Base-by-base conservation (phyloP, 306 rosid genomes). In the Spatholobus suberectus region DNA sequence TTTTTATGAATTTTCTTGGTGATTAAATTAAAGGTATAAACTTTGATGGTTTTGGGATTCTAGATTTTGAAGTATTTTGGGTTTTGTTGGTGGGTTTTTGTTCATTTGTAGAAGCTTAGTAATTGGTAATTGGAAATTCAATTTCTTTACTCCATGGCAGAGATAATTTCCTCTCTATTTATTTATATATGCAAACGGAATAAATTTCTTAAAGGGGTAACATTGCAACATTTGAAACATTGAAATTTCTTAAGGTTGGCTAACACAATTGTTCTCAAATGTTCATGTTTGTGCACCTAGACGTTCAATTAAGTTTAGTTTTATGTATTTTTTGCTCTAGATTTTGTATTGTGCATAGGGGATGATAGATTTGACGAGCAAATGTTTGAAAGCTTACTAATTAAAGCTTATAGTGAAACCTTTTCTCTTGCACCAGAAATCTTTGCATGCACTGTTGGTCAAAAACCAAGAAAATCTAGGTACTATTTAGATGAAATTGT, bases 381-480 rank as follows among this genome's bases (percentile, higher is more conserved):
- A 78, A 94, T 94, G 98, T 94, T 94, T 20, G 93, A 88, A 72
- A 91, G 90, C 90, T 82, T 94, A 80, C 78, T 84, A 27, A 86
- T 81, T 63, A 86, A 69, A 81, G 83, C 80, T n/a, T 75, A 71
- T 15, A 29, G 67, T 23, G 85, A 75, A 80, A 52, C 84, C 23
- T 75, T 85, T 46, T 84, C 87, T 29, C 62, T 71, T 15, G 74
- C 88, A 24, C 90, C 92, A 0, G 93, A 92, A 82, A 83, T 92
- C 70, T 94, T 90, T 78, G 91, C 98, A 14, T 94, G 97, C 87
- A 94, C 97, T 2, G 97, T 94, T 46, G 98, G 94, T 59, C 91
- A 87, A 52, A 94, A 94, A 82, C 96, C 97, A 7, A 94, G 98
- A 82, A 94, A 94, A 87, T 97, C 98, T 37, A 88, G 79, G 88